Evolutionary conservation across 352 stramenopile species (phyloP), one percentile per base, ranked within the genome.

Genomic region (Aphanomyces invadans): DNA sequence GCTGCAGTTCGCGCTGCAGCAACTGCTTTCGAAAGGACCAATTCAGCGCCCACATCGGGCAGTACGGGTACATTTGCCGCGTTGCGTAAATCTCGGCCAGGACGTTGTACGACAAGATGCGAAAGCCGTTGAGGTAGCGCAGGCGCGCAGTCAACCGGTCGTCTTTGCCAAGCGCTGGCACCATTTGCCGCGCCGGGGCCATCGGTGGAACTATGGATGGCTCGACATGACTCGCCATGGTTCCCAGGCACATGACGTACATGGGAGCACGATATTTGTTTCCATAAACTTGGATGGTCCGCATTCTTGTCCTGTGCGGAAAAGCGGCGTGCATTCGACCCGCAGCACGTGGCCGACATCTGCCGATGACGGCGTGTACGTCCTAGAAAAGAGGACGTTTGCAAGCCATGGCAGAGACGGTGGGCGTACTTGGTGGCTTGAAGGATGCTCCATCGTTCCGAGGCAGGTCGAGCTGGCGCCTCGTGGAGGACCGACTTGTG

Each of bases 21-120:
- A 98, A 67, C 69, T 97, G 73, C 69, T 91, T 87, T 66, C 97
- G 76, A 81, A 98, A 99, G 15, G 96, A 93, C 96, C 96, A 99
- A 57, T 83, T 97, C 15, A 99, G 73, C 26, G 96, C 95, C 95
- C 95, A 99, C 70, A 98, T 85, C 63, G 97, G 95, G 61, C 92
- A 98, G 76, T 99, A 98, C 32, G 95, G 93, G 80, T 98, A 99
- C 80, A 96, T 87, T 53, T 96, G 85, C 28, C 84, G 78, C 45
- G 84, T 96, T 4, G 88, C 88, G 71, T 95, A 97, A 42, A 97
- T 93, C 70, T 96, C 90, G 0, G 90, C 88, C n/a, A 97, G 69
- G 15, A 96, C 72, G 48, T 97, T 97, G 77, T 96, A 97, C 53
- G 87, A 92, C 29, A 95, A 73, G 31, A 95, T 84, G 31, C 86